Base-by-base conservation (phyloP, 495 filamentous ascomycete genomes). In the Xylaria scruposa region DNA sequence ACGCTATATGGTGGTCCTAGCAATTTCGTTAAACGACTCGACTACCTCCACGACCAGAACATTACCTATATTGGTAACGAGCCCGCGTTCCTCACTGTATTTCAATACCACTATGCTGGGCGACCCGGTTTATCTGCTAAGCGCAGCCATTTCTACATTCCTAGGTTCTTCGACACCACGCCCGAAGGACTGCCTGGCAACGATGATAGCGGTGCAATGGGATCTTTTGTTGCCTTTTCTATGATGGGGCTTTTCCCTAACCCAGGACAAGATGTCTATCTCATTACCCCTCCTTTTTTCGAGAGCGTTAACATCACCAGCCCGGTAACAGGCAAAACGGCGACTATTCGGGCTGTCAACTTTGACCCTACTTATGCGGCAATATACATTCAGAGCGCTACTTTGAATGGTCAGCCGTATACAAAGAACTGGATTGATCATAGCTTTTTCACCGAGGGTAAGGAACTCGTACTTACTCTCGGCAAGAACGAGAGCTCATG, bases 211-310 rank as follows among this genome's bases (percentile, higher is more conserved):
- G 91, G 91, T 6, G 90, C 91, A 0, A 92, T 93, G 90, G 92
- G 91, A 15, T 87, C 88, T 4, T 93, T 93, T 72, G 81, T 90
- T 1, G 90, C 89, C 1, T 86, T 93, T 24, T 85, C 87, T 61
- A 93, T 92, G 90, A 87, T 92, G 77, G 92, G 92, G 3, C 78
- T 93, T 0, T 94, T 92, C 79, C 92, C 92, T 0, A 90, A 92
- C 31, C 89, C 91, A 0, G 92, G 92, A 6, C 91, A 93, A 75
- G 81, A 93, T 74, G 91, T 93, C 0, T 94, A 94, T 70, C 83
- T 94, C 8, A 92, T 94, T 65, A 91, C 81, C 8, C 83, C 89
- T 5, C 90, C 90, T 0, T 92, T 86, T 75, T 94, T 94, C 77
- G 87, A 89, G 75, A 80, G 83, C 61, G 84, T 93, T 10, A 91